phyloP scores from a whole-genome alignment of 768 basidiomycete genomes.

The Termitomyces sp. region DNA sequence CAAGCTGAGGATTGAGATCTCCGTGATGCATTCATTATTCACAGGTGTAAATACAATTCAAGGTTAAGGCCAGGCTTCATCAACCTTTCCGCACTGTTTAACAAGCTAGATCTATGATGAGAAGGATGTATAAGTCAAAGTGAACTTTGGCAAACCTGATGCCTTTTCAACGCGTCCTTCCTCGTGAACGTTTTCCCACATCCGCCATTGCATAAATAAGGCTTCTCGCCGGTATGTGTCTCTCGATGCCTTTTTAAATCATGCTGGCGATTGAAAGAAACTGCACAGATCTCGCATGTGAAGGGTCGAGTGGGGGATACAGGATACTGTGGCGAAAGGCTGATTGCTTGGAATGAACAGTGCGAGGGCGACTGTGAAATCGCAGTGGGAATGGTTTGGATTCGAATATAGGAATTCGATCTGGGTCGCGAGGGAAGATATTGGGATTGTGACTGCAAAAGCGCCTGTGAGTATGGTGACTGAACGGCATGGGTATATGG shows the following conservation, averaged over 20 bases:
- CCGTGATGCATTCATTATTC: neutral
- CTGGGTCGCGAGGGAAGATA: slow-evolving; percentile 29
- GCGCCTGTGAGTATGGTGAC: slow-evolving; percentile 21
- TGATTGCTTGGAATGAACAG: slow-evolving; percentile 23
- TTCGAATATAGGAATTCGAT: slow-evolving; percentile 31
- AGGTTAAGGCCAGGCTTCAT: slow-evolving; percentile 38
- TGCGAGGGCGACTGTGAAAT: slow-evolving; percentile 14
- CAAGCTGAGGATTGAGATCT: neutral
- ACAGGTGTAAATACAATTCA: neutral
- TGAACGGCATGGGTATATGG: slow-evolving; percentile 30
- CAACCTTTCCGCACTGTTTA: slow-evolving; percentile 71
- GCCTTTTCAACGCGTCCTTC: slow-evolving; percentile 81
- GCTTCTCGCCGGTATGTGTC: slow-evolving; percentile 82
- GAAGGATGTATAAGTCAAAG: slow-evolving; percentile 5
- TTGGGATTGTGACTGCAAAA: slow-evolving; percentile 21
- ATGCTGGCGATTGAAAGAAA: slow-evolving; percentile 84
- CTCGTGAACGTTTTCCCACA: slow-evolving; percentile 86
- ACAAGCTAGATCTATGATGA: slow-evolving; percentile 47
- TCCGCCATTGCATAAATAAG: slow-evolving; percentile 76
- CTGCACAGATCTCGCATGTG: slow-evolving; percentile 64
- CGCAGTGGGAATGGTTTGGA: slow-evolving; percentile 9
- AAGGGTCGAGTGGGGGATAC: slow-evolving; percentile 58
- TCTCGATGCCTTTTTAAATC: slow-evolving; percentile 82
- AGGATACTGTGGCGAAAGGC: slow-evolving; percentile 43
- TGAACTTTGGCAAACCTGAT: slow-evolving; percentile 50